Evolutionary conservation across 371 early-diverging fungal genomes (phyloP), one percentile per base, ranked within the genome.

Genomic region (Caulochytrium protostelioides): DNA sequence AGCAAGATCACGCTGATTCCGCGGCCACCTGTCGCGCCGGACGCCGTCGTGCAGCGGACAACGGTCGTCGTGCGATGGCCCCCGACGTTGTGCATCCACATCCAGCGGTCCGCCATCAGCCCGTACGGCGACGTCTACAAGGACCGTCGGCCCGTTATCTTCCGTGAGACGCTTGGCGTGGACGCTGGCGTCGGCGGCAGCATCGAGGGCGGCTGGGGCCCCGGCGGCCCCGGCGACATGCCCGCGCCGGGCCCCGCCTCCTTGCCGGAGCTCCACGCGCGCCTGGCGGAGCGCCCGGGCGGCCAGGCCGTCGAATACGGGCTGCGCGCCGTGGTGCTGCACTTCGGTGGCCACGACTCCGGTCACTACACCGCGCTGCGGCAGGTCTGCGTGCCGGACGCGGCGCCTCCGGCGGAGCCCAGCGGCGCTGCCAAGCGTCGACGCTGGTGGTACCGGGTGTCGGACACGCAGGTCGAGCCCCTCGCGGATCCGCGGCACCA

Each of bases 331-430:
- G 78, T 82, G 0, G 76, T 91, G 28, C 75, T 84, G 10, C 94
- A 92, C 39, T 76, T 74, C 42, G 94, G 90, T 3, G 53, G 62
- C 15, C 92, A 92, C 47, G 74, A 83, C 4, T 78, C 64, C 6
- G 94, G 94, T 0, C 94, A 92, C 50, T 92, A 83, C 51, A 72
- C 87, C n/a, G 79, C 86, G 0, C 83, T 77, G 46, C 57, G 86
- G 7, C 62, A 82, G 30, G 43, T 61, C 0, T 34, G 41, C 17
- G 15, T 38, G 24, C 28, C 5, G 6, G 29, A n/a, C 4, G 4
- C 4, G 27, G 6, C 13, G 9, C 7, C 15, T 13, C 28, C 5
- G 33, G 16, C 10, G 5, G 56, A 59, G 18, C 52, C 61, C 12
- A 42, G 32, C 50, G 57, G 41, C 49, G 55, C 16, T 53, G 61